Evolutionary conservation across 1,284 basidiomycete genomes (phyloP), one percentile per base, ranked within the genome.

Genomic region (Cystobasidiaceae sp.): DNA sequence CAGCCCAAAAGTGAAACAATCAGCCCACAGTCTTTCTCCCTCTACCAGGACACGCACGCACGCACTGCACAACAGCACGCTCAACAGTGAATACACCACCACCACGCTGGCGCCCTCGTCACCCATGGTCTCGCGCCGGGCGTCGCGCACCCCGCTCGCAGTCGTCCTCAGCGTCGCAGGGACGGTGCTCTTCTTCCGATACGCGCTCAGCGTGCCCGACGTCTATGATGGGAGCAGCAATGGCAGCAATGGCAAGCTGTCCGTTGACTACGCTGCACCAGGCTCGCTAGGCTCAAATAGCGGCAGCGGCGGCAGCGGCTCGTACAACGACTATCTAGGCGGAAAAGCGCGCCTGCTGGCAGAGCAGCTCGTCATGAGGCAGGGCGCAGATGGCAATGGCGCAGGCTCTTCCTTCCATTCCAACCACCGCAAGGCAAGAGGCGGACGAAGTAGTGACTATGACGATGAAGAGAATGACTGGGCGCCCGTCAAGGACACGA

Each of bases 261-360:
- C 54, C 21, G 33, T 19, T 23, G 25, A 17, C 9, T 45, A 57
- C 27, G 54, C 37, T 39, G 37, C 54, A 27, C 21, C 37, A 11
- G 39, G 37, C 37, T 34, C 25, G 21, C 37, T 9, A 39, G 37
- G 37, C 9, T 9, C 37, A 9, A 39, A 11, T 39, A 43, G 44
- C 23, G 33, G 50, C 8, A 37, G 19, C 54, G 44, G 41, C 32
- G 39, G 21, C 21, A 43, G 32, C 27, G 41, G 27, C n/a, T 56
- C 54, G n/a, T 56, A 56, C 39, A 56, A 56, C 41, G 54, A 56
- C 17, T 56, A 56, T 19, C n/a, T 62, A 39, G 60, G 60, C 49
- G 48, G 37, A 33, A 62, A 52, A 54, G 60, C 60, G 27, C 48
- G 60, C 30, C 37, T 50, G 48, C 34, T 62, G 23, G 60, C 60